Evolutionary conservation across 2,329 filamentous ascomycete species (phyloP).

Genomic region (Fusarium bactridioides): DNA sequence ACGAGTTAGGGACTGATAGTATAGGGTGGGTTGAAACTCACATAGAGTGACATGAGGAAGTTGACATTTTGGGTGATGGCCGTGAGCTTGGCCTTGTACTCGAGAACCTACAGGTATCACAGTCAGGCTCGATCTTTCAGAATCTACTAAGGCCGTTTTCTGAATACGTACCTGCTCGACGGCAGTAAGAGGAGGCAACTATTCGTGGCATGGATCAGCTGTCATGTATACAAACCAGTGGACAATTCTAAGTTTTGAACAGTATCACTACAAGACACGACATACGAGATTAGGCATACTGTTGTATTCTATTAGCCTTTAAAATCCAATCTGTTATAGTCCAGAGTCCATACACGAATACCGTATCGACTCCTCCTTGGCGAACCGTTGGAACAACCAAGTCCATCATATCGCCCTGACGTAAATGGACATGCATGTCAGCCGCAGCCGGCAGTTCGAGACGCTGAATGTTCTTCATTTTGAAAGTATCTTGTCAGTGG

Average conservation of each 20-base stretch:
- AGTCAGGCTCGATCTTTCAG: not conserved
- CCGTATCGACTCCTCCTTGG: slow-evolving; percentile 70
- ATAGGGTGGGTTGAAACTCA: slow-evolving; percentile 35
- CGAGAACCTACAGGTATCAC: slow-evolving; percentile 58
- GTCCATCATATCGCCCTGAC: slow-evolving; percentile 72
- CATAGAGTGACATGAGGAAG: slow-evolving; percentile 79
- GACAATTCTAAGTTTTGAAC: not conserved
- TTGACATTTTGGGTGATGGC: slow-evolving; percentile 68
- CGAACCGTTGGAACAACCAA: slow-evolving; percentile 60
- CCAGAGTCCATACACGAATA: slow-evolving; percentile 56
- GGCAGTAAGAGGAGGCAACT: slow-evolving; percentile 33
- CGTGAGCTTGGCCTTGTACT: slow-evolving; percentile 69
- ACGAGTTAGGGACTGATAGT: not conserved
- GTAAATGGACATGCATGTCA: slow-evolving; percentile 76
- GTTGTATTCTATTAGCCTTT: slow-evolving; percentile 28
- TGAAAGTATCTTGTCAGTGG: not conserved
- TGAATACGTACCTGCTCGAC: slow-evolving; percentile 25
- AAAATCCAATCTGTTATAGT: slow-evolving; percentile 21
- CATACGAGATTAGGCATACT: slow-evolving; percentile 68
- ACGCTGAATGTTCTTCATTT: slow-evolving; percentile 40
- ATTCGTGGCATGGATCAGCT: not conserved
- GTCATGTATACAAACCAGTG: not conserved
- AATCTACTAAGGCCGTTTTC: no score
- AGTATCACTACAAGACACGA: slow-evolving; percentile 4
- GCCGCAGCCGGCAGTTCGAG: slow-evolving; percentile 69